Evolutionary conservation across 2,329 filamentous ascomycete species (phyloP), one percentile per base, ranked within the genome.

Genomic region (Alternaria panax): DNA sequence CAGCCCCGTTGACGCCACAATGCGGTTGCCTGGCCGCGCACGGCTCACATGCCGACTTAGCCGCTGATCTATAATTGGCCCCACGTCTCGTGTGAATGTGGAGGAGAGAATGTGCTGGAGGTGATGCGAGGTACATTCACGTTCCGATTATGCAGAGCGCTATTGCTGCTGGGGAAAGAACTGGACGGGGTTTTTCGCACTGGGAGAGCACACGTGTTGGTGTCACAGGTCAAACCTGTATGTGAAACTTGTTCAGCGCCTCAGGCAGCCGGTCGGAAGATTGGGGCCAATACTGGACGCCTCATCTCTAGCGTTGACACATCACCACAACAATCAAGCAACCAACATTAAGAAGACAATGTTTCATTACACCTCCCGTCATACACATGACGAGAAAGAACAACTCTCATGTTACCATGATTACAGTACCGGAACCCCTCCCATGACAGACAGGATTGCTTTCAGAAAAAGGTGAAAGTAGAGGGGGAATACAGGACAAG

Each of bases 31-130:
- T 70, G 54, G 40, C 41, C 24, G 14, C 41, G 50, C 54, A 59
- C 52, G 20, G 51, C 20, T 53, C 60, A 53, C 8, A 28, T 52
- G 7, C 22, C 47, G 62, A 47, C 11, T 57, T 68, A 62, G 64
- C 61, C 47, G 46, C 43, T 11, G 42, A 41, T 40, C 66, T 65
- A 66, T 68, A 51, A 66, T 65, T 69, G 67, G 65, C 45, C 42
- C 32, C 30, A 51, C 55, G 54, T 54, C 54, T 46, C 36, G 27
- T 45, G 14, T n/a, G 41, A 28, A 52, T 20, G 32, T 45, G 57
- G 27, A 25, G 22, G 28, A 40, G 14, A 7, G n/a, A n/a, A n/a
- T n/a, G n/a, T n/a, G n/a, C n/a, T n/a, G n/a, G n/a, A n/a, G n/a
- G n/a, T n/a, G n/a, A n/a, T n/a, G n/a, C n/a, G n/a, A n/a, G n/a